Evolutionary conservation across 2,329 filamentous ascomycete species (phyloP).

Genomic region (Kalmusia sp.): DNA sequence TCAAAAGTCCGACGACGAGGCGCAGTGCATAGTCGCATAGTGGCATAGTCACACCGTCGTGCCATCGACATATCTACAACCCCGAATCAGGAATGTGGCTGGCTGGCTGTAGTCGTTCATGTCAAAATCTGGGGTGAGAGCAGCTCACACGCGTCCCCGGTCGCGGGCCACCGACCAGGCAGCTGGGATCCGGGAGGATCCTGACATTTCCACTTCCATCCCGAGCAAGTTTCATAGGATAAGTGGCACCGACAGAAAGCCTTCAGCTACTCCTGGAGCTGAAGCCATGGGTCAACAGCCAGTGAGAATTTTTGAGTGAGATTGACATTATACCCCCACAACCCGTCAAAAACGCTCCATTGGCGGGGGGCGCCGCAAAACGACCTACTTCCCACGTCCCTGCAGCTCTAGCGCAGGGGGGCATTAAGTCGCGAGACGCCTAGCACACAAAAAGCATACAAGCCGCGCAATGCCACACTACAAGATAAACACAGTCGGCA

Average conservation of each 20-base stretch:
- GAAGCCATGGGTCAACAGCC: not conserved
- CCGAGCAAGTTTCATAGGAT: not conserved
- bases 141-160: no score
- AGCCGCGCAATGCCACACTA: not conserved
- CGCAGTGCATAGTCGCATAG: not conserved
- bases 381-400: not conserved
- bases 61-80: not conserved
- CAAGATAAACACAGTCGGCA: no score
- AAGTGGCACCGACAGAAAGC: not conserved
- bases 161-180: not conserved
- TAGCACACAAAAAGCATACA: constrained; percentile 1
- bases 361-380: constrained; percentile 1
- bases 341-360: not conserved
- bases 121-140: not conserved
- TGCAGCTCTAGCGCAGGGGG: constrained; percentile 1
- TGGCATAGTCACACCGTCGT: no score
- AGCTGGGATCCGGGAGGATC: not conserved
- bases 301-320: not conserved
- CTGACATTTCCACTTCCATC: constrained; percentile 1
- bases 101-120: not conserved
- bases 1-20: not conserved
- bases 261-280: not conserved
- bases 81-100: not conserved
- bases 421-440: not conserved
- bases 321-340: constrained; percentile 1